A percentile compares a stretch with the other conserved stretches of the same genome.
Evolutionary conservation across 257 asterid species (phyloP).

Genomic region (Mentha longifolia): DNA sequence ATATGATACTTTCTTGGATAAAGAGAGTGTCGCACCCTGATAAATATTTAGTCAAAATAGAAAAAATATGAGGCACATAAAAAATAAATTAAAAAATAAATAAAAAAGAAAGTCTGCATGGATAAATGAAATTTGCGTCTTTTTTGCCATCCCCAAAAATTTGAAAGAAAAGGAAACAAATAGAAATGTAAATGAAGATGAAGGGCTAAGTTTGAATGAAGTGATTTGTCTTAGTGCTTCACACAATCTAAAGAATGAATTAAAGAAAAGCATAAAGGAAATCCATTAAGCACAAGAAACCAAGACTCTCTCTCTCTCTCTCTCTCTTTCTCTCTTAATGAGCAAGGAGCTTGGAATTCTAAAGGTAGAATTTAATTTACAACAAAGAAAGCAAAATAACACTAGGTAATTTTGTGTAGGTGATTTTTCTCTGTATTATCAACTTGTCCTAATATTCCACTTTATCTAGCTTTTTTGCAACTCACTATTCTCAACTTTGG

Average conservation of each 20-base stretch:
- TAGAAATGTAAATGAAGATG: not conserved
- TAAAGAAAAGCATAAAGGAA: constrained; percentile 67
- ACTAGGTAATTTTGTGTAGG: constrained; percentile 36
- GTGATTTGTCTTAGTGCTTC: constrained; percentile 11
- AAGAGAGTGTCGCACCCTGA: not conserved
- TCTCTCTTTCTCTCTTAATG: constrained; percentile 34
- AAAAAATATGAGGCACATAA: not conserved
- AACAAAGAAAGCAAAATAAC: constrained; percentile 55
- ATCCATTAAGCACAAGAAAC: constrained; percentile 72
- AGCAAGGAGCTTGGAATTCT: constrained; percentile 56
- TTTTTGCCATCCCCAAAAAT: not conserved
- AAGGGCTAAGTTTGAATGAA: constrained; percentile 41
- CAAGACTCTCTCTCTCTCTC: constrained; percentile 50
- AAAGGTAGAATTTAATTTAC: constrained; percentile 41
- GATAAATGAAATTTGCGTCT: constrained; percentile 1
- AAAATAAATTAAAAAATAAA: too few species aligned
- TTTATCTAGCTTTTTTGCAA: constrained; percentile 68
- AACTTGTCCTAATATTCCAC: constrained; percentile 39
- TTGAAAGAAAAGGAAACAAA: constrained; percentile 13
- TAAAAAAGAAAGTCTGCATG: constrained; percentile 11
- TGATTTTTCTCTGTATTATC: constrained; percentile 34
- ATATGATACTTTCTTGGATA: not conserved
- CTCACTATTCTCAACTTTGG: constrained; percentile 51
- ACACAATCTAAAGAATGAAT: constrained; percentile 39
- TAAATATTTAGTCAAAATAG: not conserved